A percentile compares a stretch with the other conserved stretches of the same genome.
These are phyloP conservation scores for Diaporthe nobilis DNA, from an alignment of 2,329 filamentous ascomycete species.

Conservation along the genomic window DNA sequence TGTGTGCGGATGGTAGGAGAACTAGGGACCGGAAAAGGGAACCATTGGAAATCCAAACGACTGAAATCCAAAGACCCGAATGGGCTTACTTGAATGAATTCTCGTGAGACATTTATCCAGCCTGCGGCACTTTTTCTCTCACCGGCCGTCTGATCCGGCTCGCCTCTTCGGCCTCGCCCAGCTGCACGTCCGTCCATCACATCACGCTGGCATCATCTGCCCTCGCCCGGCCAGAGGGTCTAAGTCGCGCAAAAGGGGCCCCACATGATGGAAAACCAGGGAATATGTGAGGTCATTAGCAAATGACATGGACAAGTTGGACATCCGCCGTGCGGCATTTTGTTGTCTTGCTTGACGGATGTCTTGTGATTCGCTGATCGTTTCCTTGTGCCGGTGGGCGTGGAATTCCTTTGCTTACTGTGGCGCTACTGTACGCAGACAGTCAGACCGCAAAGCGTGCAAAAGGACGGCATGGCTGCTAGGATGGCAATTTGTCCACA, in stretches of 20 bases:
- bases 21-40: conserved; percentile 28
- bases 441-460: neutral
- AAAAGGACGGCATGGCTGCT: neutral
- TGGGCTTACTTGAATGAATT: neutral
- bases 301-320: conserved; percentile 2
- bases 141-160: conserved; percentile 18
- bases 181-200: neutral
- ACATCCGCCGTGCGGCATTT: conserved; percentile 24
- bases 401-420: conserved; percentile 21
- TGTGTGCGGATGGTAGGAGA: conserved; percentile 17
- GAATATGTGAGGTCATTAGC: conserved; percentile 26
- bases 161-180: conserved; percentile 23
- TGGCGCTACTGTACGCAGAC: conserved; percentile 16
- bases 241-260: conserved; percentile 24
- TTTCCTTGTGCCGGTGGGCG: neutral
- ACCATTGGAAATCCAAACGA: conserved; percentile 5
- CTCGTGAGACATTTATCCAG: conserved; percentile 1
- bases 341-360: neutral
- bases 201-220: conserved; percentile 28
- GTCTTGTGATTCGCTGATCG: conserved; percentile 8
- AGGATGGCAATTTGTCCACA: neutral
- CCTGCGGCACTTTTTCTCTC: conserved; percentile 12
- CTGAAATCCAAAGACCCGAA: neutral
- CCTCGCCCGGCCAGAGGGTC: neutral
- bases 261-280: conserved; percentile 10